Evolutionary conservation across 176 grass and related monocot genomes (phyloP), one percentile per base, ranked within the genome.

Genomic region (Typha latifolia): DNA sequence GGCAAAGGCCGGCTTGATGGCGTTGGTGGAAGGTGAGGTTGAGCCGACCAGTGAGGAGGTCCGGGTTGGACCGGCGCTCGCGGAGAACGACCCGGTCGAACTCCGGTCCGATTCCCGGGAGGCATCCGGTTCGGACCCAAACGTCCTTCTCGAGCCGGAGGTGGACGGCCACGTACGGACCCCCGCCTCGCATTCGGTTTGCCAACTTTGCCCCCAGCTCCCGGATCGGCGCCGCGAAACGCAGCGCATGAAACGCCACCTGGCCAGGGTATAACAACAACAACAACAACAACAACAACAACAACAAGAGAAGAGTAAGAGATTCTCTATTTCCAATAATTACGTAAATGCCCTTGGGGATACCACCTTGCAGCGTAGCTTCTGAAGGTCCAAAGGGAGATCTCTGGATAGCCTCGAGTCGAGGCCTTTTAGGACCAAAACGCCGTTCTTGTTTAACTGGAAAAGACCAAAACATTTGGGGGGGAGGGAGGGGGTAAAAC

Each of bases 361-460:
- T 37, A 4, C 34, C 2, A 73, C 71, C 48, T 73, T 73, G 47
- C 71, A 73, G 8, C 71, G 71, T 50, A 73, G 71, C 6, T 63
- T 73, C 48, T 73, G 71, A 15, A 73, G 37, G 61, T 73, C 71
- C 47, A 57, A 23, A 16, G 71, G 61, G 8, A 73, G 71, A 10
- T 73, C 71, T 43, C 63, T 73, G 47, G 61, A 73, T 26, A 73
- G 71, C 47, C 61, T 73, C 11, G 71, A 73, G 50, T 63, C 62
- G 14, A 63, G 27, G 3, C 62, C 62, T 63, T 32, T 34, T 5
- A 63, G 62, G 14, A 63, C 24, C 12, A 63, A 34, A 34, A 63
- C 12, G 24, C 62, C 26, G 11, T 34, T 4, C 27, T 32, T 5
- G 2, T 63, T 63, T 12, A 63, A 16, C 62, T 63, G 3, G 2